Evolutionary conservation across 2,329 filamentous ascomycete genomes (phyloP), one percentile per base, ranked within the genome.

Genomic region (Curvularia hawaiiensis): DNA sequence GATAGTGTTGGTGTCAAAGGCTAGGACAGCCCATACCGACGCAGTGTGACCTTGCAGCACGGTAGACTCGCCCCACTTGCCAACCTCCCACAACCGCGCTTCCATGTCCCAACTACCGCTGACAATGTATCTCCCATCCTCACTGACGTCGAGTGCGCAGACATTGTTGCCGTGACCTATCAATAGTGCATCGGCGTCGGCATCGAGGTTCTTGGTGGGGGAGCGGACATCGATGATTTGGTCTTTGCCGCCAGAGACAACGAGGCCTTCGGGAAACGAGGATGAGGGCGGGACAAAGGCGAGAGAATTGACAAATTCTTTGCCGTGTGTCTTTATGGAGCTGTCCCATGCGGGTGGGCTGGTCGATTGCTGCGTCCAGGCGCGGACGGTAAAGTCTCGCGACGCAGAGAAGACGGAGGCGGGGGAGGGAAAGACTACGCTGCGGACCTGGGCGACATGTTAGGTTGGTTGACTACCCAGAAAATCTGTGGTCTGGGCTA

Each of bases 91-190:
- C 51, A 98, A 80, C 53, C 92, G 88, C 28, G 92, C 93, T 63
- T 92, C 90, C 30, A 86, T 86, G 76, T 99, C 95, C 95, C 95
- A 99, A 68, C 93, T 91, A 31, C 94, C 95, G 64, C 94, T 98
- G 46, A 97, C 88, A 40, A 98, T 83, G 74, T 87, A 91, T 45
- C 80, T 85, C 2, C 88, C 89, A 58, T 88, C 84, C 1, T 89
- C 85, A 50, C 88, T 89, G 16, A 91, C 88, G 69, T 96, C 91
- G 44, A 99, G 79, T 9, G 93, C 85, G 75, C 94, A 97, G 45
- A 99, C 88, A 69, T 98, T 98, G 74, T 90, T 85, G 20, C 85
- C 84, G 74, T 99, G 95, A 12, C 95, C 94, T 50, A 97, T 81
- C 10, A 99, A 83, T 61, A 98, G 83, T 22, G 91, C 89, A 65